Conservation (phyloP, 805 yeast genomes). For the Cyberlindnera americana region DNA sequence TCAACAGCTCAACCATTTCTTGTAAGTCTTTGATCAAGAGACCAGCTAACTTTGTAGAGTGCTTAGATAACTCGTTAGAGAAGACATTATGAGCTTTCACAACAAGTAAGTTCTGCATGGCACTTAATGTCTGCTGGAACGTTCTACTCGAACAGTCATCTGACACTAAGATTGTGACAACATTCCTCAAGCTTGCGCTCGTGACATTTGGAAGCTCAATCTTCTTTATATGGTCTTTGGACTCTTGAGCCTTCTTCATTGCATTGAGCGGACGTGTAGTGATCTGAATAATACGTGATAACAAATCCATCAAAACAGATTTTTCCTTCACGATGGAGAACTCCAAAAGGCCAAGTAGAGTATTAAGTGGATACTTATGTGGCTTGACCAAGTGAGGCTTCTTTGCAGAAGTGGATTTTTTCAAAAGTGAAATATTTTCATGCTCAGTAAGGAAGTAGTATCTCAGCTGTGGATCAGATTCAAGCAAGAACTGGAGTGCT, state of each 20-base stretch:
- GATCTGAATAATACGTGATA: constrained; percentile 71
- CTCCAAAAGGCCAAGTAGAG: constrained; percentile 58
- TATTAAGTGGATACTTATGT: constrained; percentile 68
- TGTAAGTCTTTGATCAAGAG: constrained; percentile 53
- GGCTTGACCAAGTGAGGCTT: constrained; percentile 36
- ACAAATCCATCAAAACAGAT: constrained; percentile 67
- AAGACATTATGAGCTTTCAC: constrained; percentile 62
- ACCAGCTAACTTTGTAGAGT: constrained; percentile 58
- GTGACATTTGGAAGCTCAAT: constrained; percentile 61
- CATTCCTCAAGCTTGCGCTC: constrained; percentile 52
- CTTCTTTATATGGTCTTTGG: constrained; percentile 22
- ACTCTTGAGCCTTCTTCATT: constrained; percentile 41
- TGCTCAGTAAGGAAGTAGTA: constrained; percentile 79
- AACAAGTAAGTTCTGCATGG: constrained; percentile 71
- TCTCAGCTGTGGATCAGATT: constrained; percentile 62
- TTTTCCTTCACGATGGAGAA: constrained; percentile 66
- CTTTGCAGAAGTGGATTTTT: constrained; percentile 33
- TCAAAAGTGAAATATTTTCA: constrained; percentile 41
- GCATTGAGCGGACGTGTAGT: constrained; percentile 69
- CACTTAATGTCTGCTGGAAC: constrained; percentile 76
- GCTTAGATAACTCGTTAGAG: constrained; percentile 60
- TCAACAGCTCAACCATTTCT: constrained; percentile 9
- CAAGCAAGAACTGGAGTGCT: constrained; percentile 66
- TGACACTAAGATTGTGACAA: constrained; percentile 66
- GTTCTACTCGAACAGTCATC: constrained; percentile 84